A percentile compares a stretch with the other conserved stretches of the same genome.
Evolutionary conservation across 371 early-diverging fungal species (phyloP).

Genomic region (Mucor mucedo): DNA sequence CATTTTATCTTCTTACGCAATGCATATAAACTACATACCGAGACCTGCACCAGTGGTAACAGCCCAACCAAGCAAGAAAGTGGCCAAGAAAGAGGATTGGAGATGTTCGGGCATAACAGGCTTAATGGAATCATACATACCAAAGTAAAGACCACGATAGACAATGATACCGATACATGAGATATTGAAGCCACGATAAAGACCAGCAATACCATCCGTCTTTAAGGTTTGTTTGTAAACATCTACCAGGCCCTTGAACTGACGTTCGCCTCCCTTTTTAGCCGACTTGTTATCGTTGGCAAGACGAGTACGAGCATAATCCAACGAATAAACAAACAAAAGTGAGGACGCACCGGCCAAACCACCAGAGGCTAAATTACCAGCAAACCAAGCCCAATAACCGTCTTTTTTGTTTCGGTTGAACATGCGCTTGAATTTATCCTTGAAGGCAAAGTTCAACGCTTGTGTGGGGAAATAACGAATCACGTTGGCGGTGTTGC

Average conservation of each 20-base stretch:
- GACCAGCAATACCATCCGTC: constrained; percentile 75
- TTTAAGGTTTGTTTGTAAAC: constrained; percentile 72
- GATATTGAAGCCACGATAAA: constrained; percentile 81
- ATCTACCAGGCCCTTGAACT: constrained; percentile 77
- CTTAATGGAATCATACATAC: constrained; percentile 80
- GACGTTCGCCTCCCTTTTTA: constrained; percentile 70
- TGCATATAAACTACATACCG: constrained; percentile 16
- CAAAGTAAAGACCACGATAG: constrained; percentile 83
- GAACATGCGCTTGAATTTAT: constrained; percentile 80
- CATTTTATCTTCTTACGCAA: too few species aligned
- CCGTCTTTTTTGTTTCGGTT: constrained; percentile 67
- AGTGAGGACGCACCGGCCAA: constrained; percentile 73
- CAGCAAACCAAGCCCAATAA: constrained; percentile 73
- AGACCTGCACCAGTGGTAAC: constrained; percentile 74
- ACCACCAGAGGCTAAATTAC: constrained; percentile 81
- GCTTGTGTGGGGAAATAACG: constrained; percentile 89
- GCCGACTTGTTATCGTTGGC: constrained; percentile 75
- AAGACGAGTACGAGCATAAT: constrained; percentile 87
- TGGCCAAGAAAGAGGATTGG: constrained; percentile 61
- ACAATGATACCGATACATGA: constrained; percentile 77
- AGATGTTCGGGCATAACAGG: constrained; percentile 60
- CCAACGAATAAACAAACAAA: constrained; percentile 76
- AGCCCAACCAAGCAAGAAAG: constrained; percentile 73
- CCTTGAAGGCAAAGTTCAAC: constrained; percentile 83
- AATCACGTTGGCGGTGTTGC: constrained; percentile 81